Evolutionary conservation across 2,329 filamentous ascomycete genomes (phyloP).

Genomic region (Sarocladiaceae sp.): DNA sequence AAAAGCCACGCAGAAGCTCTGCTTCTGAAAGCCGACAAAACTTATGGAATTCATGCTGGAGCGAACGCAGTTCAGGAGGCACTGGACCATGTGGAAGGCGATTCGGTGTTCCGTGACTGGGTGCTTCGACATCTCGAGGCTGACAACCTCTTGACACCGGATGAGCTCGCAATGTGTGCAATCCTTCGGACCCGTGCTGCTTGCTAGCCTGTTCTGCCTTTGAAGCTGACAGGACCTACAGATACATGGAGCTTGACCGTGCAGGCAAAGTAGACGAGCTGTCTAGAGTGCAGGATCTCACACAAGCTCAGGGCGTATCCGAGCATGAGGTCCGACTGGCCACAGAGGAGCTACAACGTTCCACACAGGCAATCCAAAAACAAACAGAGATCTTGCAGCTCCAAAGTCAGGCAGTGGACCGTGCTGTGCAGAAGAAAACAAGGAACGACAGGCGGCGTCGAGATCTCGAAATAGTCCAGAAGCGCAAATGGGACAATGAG

Average conservation of each 20-base stretch:
- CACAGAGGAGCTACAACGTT: conserved; percentile 59
- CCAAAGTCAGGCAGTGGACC: conserved; percentile 57
- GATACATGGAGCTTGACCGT: conserved; percentile 46
- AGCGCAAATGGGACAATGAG: conserved; percentile 29
- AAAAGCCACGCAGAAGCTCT: conserved; percentile 27
- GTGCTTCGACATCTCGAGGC: conserved; percentile 40
- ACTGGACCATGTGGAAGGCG: conserved; percentile 29
- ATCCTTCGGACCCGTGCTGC: too few relatives aligned
- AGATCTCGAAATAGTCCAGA: conserved; percentile 23
- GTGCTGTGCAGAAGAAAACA: conserved; percentile 39
- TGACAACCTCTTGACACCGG: conserved; percentile 49
- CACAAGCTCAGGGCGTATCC: conserved; percentile 43
- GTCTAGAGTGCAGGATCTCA: conserved; percentile 39
- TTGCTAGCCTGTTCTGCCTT: conserved; percentile 12
- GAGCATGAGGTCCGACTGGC: conserved; percentile 59
- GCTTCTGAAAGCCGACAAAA: conserved; percentile 26
- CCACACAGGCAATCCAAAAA: conserved; percentile 59
- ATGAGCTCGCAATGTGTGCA: conserved; percentile 51
- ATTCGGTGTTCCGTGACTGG: conserved; percentile 41
- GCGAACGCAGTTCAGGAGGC: conserved; percentile 32
- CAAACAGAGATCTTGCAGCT: conserved; percentile 58
- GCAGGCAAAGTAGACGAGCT: conserved; percentile 44
- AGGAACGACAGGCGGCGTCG: conserved; percentile 24
- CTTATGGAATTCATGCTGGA: conserved; percentile 16
- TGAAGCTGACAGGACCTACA: conserved; percentile 19